phyloP scores from a whole-genome alignment of 371 early-diverging fungal genomes.

The Quaeritorhiza haematococci region DNA sequence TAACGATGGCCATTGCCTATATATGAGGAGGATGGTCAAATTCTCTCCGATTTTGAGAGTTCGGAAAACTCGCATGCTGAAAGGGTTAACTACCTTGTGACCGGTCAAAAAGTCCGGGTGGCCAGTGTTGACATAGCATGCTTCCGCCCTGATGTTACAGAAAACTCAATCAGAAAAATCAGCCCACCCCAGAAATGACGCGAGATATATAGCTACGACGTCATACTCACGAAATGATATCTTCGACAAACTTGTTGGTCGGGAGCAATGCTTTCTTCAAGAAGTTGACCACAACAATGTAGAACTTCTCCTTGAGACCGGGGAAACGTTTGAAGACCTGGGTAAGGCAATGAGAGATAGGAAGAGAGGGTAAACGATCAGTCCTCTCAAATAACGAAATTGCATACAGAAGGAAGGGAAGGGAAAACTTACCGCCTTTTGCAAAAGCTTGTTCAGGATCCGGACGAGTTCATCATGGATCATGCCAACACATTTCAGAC shows the following conservation, averaged over 20 bases:
- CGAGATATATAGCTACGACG: neutral
- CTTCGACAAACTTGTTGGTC: slow-evolving; percentile 90
- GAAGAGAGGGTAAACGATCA: too few species aligned
- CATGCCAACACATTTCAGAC: slow-evolving; percentile 86
- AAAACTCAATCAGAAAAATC: neutral
- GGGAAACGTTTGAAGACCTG: slow-evolving; percentile 92
- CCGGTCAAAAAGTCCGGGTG: slow-evolving; percentile 98
- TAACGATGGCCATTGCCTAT: slow-evolving; percentile 83
- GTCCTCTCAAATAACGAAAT: slow-evolving; percentile 8
- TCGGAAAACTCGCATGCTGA: neutral
- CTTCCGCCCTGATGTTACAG: slow-evolving; percentile 68
- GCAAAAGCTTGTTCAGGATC: slow-evolving; percentile 83
- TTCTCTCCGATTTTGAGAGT: too few species aligned
- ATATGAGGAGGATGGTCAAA: neutral
- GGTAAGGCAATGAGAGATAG: neutral
- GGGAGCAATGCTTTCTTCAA: slow-evolving; percentile 84
- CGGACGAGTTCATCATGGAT: slow-evolving; percentile 94
- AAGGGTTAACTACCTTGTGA: slow-evolving; percentile 53
- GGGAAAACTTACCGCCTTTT: slow-evolving; percentile 64
- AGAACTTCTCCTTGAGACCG: slow-evolving; percentile 81
- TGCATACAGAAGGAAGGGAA: neutral
- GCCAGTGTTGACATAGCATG: slow-evolving; percentile 95
- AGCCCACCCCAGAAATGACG: neutral
- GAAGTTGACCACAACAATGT: slow-evolving; percentile 83
- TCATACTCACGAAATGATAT: slow-evolving; percentile 69